A percentile compares a stretch with the other conserved stretches of the same genome.
These are phyloP conservation scores for Saccharomycopsis malanga DNA, from an alignment of 805 yeast species.

Conservation along the genomic window DNA sequence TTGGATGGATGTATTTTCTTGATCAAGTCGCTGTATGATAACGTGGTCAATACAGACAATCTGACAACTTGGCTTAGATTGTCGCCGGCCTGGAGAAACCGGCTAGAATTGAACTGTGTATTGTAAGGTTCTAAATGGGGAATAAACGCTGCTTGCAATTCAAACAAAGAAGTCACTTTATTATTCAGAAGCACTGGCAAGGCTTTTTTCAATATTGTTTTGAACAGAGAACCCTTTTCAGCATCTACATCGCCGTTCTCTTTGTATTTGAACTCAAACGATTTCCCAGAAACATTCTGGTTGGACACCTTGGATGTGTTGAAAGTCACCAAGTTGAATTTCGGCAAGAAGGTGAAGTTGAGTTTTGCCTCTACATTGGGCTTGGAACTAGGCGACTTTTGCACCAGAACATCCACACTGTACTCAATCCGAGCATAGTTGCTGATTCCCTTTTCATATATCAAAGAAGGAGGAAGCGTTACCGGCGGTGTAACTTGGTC, in stretches of 20 bases:
- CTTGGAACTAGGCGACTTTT: constrained; percentile 11
- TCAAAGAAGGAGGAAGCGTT: constrained; percentile 18
- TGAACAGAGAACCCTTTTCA: constrained; percentile 1
- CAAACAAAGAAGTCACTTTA: constrained; percentile 6
- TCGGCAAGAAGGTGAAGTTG: constrained; percentile 17
- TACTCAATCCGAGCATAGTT: constrained; percentile 16
- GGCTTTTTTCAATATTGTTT: constrained; percentile 9
- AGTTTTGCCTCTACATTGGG: constrained; percentile 9
- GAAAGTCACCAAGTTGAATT: constrained; percentile 16
- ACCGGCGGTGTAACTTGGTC: constrained; percentile 13
- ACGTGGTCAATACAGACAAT: constrained; percentile 12
- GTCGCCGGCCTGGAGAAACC: constrained; percentile 16
- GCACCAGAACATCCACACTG: constrained; percentile 12
- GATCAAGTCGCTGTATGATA: constrained; percentile 14
- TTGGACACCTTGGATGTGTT: constrained; percentile 4
- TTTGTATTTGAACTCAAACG: constrained; percentile 15
- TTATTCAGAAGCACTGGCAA: constrained; percentile 1
- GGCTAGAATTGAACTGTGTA: constrained; percentile 12
- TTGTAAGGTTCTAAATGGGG: constrained; percentile 19
- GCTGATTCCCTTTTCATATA: constrained; percentile 12
- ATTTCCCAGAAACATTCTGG: not conserved
- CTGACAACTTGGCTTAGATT: constrained; percentile 7
- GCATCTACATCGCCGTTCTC: not conserved
- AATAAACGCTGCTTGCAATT: constrained; percentile 13
- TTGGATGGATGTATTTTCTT: constrained; percentile 6